Base-by-base conservation (phyloP, 2,329 filamentous ascomycete species). In the Fusarium odoratissimum region DNA sequence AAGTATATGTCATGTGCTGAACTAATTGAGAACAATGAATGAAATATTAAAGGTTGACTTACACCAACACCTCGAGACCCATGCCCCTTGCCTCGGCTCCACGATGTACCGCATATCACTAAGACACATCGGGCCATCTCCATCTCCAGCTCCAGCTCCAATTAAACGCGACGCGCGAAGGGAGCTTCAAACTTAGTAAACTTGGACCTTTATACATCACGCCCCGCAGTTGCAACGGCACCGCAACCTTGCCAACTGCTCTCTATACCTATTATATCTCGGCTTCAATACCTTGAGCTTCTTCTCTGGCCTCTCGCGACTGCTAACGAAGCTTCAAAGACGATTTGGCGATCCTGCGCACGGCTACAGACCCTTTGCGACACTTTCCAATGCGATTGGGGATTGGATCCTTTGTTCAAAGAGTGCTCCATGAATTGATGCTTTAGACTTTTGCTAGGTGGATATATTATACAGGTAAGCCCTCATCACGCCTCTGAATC, bases 161-260 rank as follows among this genome's bases (percentile, higher is more conserved):
- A 58, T 56, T 64, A 61, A 23, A 63, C 66, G 66, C 66, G 67
- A 69, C 67, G 59, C 67, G 67, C 45, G 28, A 48, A 41, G 45
- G 19, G 45, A 69, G 59, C 67, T 69, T 60, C 59, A 64, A 67
- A 21, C 45, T 59, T 46, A 57, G 25, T 46, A 42, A 63, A 65
- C 64, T 69, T 69, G 42, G 40, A 69, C 59, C 66, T 70, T 69
- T 64, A 48, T 51, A 58, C 46, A 54, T 44, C 52, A 41, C 54
- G 64, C 66, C 67, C 67, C 67, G 38, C 67, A 68, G 42, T 54
- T 46, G 19, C 37, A 69, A 44, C 64, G 16, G 42, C 33, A 55
- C 41, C 30, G 38, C 51, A 58, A 60, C 48, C 37, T 30, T 44
- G 23, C n/a, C 31, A 44, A 42, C 25, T 42, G 21, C 38, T 28